phyloP scores from a whole-genome alignment of 1,284 basidiomycete species.

The Cutaneotrichosporon sp. region DNA sequence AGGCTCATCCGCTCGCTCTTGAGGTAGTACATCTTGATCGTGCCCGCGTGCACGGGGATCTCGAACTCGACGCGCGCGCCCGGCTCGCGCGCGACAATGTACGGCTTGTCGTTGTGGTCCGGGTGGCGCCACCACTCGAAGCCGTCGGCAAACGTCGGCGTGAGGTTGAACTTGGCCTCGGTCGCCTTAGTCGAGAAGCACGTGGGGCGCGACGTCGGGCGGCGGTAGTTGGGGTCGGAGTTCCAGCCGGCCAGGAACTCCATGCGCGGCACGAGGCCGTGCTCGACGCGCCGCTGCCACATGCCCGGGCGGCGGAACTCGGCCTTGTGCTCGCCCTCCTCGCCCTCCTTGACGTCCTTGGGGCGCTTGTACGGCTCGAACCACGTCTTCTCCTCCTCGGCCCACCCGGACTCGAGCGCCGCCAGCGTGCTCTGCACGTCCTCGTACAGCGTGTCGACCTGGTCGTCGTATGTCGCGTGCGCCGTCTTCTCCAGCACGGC shows the following conservation, averaged over 20 bases:
- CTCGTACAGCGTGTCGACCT: slow-evolving; percentile 1
- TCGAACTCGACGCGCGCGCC: slow-evolving; percentile 45
- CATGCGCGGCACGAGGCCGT: slow-evolving; percentile 47
- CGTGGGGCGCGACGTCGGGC: slow-evolving; percentile 37
- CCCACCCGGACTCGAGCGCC: slow-evolving; percentile 26
- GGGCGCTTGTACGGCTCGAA: slow-evolving; percentile 10
- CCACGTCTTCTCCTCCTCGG: slow-evolving; percentile 34
- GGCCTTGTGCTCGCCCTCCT: slow-evolving; percentile 17
- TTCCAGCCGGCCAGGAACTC: slow-evolving; percentile 45
- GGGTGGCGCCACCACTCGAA: slow-evolving; percentile 50
- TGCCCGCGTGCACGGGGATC: slow-evolving; percentile 44
- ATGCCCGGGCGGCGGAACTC: slow-evolving; percentile 26
- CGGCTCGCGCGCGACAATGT: slow-evolving; percentile 38
- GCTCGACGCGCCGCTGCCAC: slow-evolving; percentile 40
- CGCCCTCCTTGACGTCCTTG: background rate
- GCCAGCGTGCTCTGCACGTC: slow-evolving; percentile 9
- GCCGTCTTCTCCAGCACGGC: slow-evolving; percentile 4
- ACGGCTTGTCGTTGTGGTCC: slow-evolving; percentile 49
- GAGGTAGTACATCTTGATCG: slow-evolving; percentile 51
- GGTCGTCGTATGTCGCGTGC: slow-evolving; percentile 6
- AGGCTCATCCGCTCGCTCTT: slow-evolving; percentile 45
- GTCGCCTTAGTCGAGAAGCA: slow-evolving; percentile 40
- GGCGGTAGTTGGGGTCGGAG: slow-evolving; percentile 27
- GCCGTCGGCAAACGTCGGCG: slow-evolving; percentile 36
- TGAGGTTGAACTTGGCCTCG: slow-evolving; percentile 43